These are phyloP conservation scores for Hypomontagnella monticulosa DNA, from an alignment of 495 filamentous ascomycete species.

Conservation along the genomic window DNA sequence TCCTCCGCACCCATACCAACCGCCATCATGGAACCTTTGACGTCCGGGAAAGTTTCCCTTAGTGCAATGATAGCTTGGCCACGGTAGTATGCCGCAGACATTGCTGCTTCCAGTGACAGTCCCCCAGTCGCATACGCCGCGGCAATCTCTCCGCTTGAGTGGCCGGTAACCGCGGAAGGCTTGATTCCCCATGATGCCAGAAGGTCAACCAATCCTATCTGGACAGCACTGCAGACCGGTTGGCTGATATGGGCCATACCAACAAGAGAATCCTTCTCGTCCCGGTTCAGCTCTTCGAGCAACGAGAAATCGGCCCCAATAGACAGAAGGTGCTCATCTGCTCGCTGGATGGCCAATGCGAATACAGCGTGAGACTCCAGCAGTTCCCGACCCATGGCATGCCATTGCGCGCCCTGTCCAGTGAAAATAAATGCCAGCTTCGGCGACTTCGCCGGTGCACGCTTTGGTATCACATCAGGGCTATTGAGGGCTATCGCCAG, in stretches of 20 bases:
- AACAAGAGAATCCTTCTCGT: conserved; percentile 54
- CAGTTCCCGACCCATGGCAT: conserved; percentile 63
- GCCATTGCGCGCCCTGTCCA: conserved; percentile 64
- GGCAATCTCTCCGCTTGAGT: conserved; percentile 71
- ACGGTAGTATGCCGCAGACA: conserved; percentile 62
- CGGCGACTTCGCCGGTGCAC: conserved; percentile 42
- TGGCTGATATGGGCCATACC: conserved; percentile 59
- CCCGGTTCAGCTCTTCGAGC: conserved; percentile 42
- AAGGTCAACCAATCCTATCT: conserved; percentile 64
- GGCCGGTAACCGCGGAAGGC: conserved; percentile 64
- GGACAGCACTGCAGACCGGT: conserved; percentile 59
- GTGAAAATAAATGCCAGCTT: conserved; percentile 55
- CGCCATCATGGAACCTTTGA: conserved; percentile 60
- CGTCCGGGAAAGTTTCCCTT: conserved; percentile 43
- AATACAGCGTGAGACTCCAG: conserved; percentile 54
- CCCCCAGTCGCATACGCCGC: conserved; percentile 59
- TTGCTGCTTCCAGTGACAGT: conserved; percentile 59
- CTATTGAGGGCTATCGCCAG: conserved; percentile 47
- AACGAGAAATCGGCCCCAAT: conserved; percentile 52
- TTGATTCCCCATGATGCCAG: conserved; percentile 61
- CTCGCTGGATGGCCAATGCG: conserved; percentile 44
- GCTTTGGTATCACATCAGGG: conserved; percentile 46
- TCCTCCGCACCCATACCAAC: conserved; percentile 59
- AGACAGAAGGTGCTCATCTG: conserved; percentile 41
- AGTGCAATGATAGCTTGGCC: conserved; percentile 49